These are phyloP conservation scores for Aphanomyces cochlioides DNA, from an alignment of 352 stramenopile species.

Conservation along the genomic window DNA sequence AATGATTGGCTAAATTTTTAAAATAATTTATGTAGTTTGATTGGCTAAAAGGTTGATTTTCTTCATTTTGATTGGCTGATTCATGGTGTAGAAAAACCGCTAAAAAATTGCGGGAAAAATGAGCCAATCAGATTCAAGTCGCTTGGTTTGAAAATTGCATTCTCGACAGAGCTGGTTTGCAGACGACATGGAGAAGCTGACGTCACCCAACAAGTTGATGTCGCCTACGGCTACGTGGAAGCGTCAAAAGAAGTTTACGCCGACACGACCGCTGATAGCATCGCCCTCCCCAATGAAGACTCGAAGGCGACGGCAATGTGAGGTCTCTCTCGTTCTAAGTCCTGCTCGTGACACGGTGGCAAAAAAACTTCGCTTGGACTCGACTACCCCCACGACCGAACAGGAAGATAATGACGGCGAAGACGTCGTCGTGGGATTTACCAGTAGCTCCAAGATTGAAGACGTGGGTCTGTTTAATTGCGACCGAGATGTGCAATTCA, in stretches of 20 bases:
- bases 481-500: conserved; percentile 73
- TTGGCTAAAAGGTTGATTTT: too few relatives aligned
- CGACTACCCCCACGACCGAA: conserved; percentile 21
- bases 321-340: conserved; percentile 8
- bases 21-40: too few relatives aligned
- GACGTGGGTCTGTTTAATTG: conserved; percentile 84
- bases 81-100: neutral
- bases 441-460: conserved; percentile 75
- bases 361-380: conserved; percentile 8
- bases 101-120: conserved; percentile 3
- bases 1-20: too few relatives aligned
- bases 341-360: conserved; percentile 12
- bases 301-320: conserved; percentile 15
- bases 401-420: conserved; percentile 23
- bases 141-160: conserved; percentile 8
- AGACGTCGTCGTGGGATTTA: conserved; percentile 43
- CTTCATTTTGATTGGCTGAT: conserved; percentile 14
- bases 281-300: conserved; percentile 25
- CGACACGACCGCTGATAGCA: conserved; percentile 22
- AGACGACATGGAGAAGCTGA: conserved; percentile 19
- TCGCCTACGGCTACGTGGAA: conserved; percentile 29
- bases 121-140: conserved; percentile 5
- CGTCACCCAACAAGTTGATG: neutral
- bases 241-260: conserved; percentile 31
- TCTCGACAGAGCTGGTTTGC: neutral